Base-by-base conservation (phyloP, 1,284 basidiomycete species). In the Somion occarium region DNA sequence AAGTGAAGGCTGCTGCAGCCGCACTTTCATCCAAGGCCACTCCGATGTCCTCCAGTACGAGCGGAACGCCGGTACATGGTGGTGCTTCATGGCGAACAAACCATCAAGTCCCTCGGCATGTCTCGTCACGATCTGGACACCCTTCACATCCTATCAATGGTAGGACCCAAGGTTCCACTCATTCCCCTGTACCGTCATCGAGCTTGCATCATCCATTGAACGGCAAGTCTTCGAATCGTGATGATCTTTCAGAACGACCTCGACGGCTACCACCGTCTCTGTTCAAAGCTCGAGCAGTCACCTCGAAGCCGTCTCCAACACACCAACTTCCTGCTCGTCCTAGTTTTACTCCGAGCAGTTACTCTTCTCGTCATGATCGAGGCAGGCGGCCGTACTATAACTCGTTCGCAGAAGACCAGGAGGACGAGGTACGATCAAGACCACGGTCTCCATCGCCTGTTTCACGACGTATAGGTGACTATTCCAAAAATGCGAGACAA, bases 401-500 rank as follows among this genome's bases (percentile, higher is more conserved):
- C 20, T 5, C 39, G 15, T 34, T 34, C 37, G 59, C 60, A 34
- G 46, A 51, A 15, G 52, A 48, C 18, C 38, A 38, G 22, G 25
- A 38, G 5, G 46, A 56, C 34, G 52, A 61, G 25, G 56, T 63
- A 2, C 54, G 58, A 4, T 55, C 57, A n/a, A 63, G 59, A 3
- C 75, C 76, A 3, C 68, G 75, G 19, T 79, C 77, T 0, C 76
- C 74, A 3, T 78, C 76, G 4, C 78, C 75, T 1, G 68, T 71
- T 12, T 65, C 69, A 37, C 65, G 72, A 20, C 66, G 69, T 48
- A 68, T 69, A 20, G 68, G 67, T 0, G 62, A 69, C 19, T 61
- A 61, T 22, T 64, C 64, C n/a, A 59, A 63, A 48, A 54, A 62
- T 48, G 62, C 59, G 48, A 68, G 63, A 54, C 64, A 65, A 49